phyloP scores from a whole-genome alignment of 164 flowering plant genomes.

The Hamamelis virginiana region DNA sequence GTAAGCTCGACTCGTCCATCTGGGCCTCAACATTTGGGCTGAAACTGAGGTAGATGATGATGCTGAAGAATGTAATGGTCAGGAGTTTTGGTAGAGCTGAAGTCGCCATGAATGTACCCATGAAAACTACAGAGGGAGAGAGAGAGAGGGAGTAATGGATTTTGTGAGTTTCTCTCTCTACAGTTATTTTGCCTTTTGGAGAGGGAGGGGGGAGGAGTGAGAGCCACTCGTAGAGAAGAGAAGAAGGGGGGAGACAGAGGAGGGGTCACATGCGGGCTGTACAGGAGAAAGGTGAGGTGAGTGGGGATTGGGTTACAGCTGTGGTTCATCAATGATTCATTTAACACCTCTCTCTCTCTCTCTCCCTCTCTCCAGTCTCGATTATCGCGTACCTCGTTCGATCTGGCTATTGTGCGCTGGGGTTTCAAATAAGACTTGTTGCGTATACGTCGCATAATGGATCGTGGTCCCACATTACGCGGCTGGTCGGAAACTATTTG shows the following conservation, averaged over 20 bases:
- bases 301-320: constrained; percentile 27
- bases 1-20: constrained; percentile 24
- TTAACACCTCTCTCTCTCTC: constrained; percentile 3
- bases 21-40: constrained; percentile 16
- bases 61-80: constrained; percentile 5
- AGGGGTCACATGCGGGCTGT: constrained; percentile 10
- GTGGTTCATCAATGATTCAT: constrained; percentile 21
- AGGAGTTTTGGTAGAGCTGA: constrained; percentile 14
- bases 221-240: background rate
- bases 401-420: background rate
- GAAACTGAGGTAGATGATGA: constrained; percentile 4
- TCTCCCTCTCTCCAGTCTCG: background rate
- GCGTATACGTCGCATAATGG: background rate
- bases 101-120: constrained; percentile 24
- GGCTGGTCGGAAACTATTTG: too few relatives aligned
- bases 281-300: background rate
- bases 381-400: background rate
- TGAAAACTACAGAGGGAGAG: background rate
- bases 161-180: background rate
- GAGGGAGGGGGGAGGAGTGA: background rate
- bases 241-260: background rate
- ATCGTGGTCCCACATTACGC: too few relatives aligned
- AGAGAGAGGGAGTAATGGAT: background rate
- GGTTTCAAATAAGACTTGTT: background rate
- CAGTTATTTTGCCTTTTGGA: background rate